Percentiles rank a stretch among this genome's conserved stretches.
phyloP scores from a whole-genome alignment of 1,139 yeast genomes.

The Debaryomyces sp. region DNA sequence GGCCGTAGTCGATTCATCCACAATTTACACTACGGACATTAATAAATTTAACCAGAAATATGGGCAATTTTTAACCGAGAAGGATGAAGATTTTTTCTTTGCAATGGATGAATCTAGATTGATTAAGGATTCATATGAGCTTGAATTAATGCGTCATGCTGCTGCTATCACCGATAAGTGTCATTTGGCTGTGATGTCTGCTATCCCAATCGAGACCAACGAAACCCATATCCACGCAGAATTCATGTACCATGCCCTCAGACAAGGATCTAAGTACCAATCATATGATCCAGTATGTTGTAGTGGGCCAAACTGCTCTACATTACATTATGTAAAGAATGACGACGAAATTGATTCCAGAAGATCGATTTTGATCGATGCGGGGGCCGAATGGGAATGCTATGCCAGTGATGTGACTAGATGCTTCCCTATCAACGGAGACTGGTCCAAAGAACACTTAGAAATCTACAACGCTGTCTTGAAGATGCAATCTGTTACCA shows the following conservation, averaged over 20 bases:
- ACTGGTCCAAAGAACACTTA: constrained; percentile 85
- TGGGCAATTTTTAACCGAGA: constrained; percentile 36
- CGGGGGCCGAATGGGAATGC: constrained; percentile 96
- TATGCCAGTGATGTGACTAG: constrained; percentile 95
- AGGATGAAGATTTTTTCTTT: constrained; percentile 55
- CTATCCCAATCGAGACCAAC: constrained; percentile 80
- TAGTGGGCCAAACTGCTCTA: constrained; percentile 88
- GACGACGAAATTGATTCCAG: constrained; percentile 65
- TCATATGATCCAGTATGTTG: constrained; percentile 97
- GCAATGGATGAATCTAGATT: constrained; percentile 87
- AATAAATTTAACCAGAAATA: constrained; percentile 38
- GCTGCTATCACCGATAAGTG: constrained; percentile 83
- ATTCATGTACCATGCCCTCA: constrained; percentile 86
- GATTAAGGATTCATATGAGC: constrained; percentile 81
- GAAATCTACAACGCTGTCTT: constrained; percentile 79
- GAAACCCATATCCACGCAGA: constrained; percentile 96
- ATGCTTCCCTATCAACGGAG: constrained; percentile 89
- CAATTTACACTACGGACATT: constrained; percentile 46
- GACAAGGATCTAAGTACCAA: constrained; percentile 89
- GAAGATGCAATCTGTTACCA: constrained; percentile 77
- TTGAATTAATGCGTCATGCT: constrained; percentile 76
- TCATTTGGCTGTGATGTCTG: constrained; percentile 91
- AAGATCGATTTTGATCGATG: constrained; percentile 77
- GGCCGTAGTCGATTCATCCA: constrained; percentile 20
- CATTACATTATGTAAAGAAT: constrained; percentile 86